phyloP scores from a whole-genome alignment of 2,329 filamentous ascomycete genomes.

The Alternaria gansuensis region DNA sequence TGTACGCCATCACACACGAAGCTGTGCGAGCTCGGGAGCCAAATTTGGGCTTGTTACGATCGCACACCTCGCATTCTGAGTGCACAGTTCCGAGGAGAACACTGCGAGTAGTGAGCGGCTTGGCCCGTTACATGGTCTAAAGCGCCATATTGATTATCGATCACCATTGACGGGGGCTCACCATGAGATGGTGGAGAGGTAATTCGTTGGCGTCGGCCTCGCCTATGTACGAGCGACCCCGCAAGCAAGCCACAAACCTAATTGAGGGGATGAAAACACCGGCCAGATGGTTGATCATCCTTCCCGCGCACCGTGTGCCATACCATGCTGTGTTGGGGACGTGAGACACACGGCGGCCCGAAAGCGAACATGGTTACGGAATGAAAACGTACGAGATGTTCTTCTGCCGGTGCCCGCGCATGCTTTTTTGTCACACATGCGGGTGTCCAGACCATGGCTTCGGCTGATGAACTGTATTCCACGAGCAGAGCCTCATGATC shows the following conservation, averaged over 20 bases:
- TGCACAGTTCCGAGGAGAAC: constrained; percentile 5
- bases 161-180: constrained; percentile 37
- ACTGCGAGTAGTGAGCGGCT: constrained; percentile 8
- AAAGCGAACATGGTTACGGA: constrained; percentile 16
- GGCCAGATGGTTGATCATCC: constrained; percentile 32
- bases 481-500: constrained; percentile 34
- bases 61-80: constrained; percentile 16
- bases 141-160: constrained; percentile 14
- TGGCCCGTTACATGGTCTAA: constrained; percentile 15
- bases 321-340: constrained; percentile 22
- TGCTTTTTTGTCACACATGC: constrained; percentile 17
- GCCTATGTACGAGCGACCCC: constrained; percentile 37
- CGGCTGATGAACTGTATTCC: constrained; percentile 21
- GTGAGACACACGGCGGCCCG: constrained; percentile 17
- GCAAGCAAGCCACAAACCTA: constrained; percentile 30
- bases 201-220: constrained; percentile 37
- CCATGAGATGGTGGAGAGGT: constrained; percentile 30
- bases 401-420: constrained; percentile 8
- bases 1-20: constrained; percentile 32
- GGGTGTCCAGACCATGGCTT: constrained; percentile 12
- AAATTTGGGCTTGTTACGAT: constrained; percentile 27
- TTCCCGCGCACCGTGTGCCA: constrained; percentile 29
- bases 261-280: constrained; percentile 20
- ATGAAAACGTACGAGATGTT: constrained; percentile 11
- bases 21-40: constrained; percentile 24